These are phyloP conservation scores for Cercis canadensis DNA, from an alignment of 306 rosid species.

Conservation along the genomic window DNA sequence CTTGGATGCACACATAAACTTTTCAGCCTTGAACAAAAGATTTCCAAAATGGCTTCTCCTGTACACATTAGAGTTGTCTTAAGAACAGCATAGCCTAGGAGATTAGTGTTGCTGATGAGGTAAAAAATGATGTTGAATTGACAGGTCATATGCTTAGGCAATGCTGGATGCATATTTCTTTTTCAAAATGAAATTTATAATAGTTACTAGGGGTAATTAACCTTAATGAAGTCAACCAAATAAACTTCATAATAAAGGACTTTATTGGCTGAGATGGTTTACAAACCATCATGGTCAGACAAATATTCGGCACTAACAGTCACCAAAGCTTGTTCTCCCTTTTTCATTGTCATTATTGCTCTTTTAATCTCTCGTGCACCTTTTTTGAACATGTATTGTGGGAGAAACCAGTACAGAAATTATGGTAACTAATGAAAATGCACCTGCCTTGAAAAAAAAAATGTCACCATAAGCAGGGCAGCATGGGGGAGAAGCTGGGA, in stretches of 20 bases:
- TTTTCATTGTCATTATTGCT: too few species aligned
- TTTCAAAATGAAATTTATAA: background rate
- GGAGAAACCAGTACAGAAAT: slow-evolving; percentile 2
- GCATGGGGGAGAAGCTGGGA: too few species aligned
- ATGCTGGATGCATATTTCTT: background rate
- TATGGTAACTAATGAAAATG: slow-evolving; percentile 13
- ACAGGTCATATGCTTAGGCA: too few species aligned
- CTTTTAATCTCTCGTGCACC: too few species aligned
- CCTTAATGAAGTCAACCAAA: slow-evolving; percentile 67
- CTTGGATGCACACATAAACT: slow-evolving; percentile 52
- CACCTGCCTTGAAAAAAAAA: too few species aligned
- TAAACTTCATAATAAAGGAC: slow-evolving; percentile 53
- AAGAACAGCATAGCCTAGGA: background rate
- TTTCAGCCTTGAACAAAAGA: slow-evolving; percentile 55
- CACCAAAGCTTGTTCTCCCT: too few species aligned
- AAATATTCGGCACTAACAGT: too few species aligned
- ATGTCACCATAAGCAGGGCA: too few species aligned
- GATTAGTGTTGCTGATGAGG: background rate
- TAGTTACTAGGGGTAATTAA: slow-evolving; percentile 19
- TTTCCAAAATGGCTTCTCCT: slow-evolving; percentile 77
- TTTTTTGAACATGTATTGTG: slow-evolving; percentile 38
- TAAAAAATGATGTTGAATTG: slow-evolving; percentile 12
- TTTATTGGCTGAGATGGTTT: slow-evolving; percentile 27
- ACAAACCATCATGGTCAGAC: slow-evolving; percentile 31
- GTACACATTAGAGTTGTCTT: slow-evolving; percentile 23